phyloP scores from a whole-genome alignment of 441 rosid genomes.

The Erodium chrysanthum region DNA sequence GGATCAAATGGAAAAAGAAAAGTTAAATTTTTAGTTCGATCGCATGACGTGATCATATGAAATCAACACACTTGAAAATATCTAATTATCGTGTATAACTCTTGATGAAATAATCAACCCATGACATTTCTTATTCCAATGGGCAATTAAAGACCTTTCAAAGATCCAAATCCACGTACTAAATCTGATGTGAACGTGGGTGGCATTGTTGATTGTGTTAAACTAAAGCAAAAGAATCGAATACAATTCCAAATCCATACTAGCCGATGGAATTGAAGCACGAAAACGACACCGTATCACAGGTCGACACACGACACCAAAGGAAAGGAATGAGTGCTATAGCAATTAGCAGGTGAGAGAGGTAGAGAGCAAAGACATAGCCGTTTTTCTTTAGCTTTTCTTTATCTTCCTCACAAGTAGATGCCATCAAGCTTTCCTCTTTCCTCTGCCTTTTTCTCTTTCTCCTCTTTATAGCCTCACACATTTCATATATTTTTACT shows the following conservation, averaged over 20 bases:
- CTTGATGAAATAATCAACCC: no score
- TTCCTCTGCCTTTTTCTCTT: constrained; percentile 13
- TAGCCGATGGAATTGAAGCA: background rate
- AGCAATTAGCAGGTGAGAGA: no score
- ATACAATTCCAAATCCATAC: background rate
- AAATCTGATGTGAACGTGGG: background rate
- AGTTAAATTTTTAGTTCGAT: no score
- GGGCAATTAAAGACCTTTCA: no score
- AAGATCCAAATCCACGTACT: no score
- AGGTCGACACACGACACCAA: background rate
- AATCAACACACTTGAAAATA: no score
- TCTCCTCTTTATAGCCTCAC: constrained; percentile 5
- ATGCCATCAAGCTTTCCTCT: no score
- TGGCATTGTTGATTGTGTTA: background rate
- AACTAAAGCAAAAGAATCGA: background rate
- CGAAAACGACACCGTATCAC: background rate
- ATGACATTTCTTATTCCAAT: no score
- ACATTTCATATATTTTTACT: background rate
- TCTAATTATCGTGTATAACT: no score
- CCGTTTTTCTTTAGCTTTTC: no score
- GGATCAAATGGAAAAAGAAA: no score
- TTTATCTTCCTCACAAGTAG: constrained; percentile 20
- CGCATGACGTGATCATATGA: no score
- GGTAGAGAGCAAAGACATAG: constrained; percentile 14
- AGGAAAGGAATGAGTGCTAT: constrained; percentile 18